Percentiles rank a stretch among this genome's conserved stretches.
phyloP scores from a whole-genome alignment of 2,329 filamentous ascomycete genomes.

The Xylariaceae sp. region DNA sequence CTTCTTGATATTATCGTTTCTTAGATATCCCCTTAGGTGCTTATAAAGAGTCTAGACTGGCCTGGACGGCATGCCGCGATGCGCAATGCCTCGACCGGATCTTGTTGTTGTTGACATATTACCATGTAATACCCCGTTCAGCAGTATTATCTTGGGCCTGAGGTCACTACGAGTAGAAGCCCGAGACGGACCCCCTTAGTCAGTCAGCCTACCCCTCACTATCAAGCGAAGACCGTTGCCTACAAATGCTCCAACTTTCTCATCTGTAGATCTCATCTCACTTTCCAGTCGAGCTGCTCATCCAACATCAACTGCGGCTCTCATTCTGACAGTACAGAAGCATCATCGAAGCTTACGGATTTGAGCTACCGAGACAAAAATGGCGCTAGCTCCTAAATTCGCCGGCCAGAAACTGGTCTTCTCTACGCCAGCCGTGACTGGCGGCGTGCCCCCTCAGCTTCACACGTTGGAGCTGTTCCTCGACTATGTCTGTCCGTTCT shows the following conservation, averaged over 20 bases:
- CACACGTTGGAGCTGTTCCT: conserved; percentile 66
- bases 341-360: not conserved
- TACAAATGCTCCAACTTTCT: not conserved
- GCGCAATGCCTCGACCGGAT: no score
- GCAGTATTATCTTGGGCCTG: no score
- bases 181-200: not conserved
- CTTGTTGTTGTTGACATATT: no score
- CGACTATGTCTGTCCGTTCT: conserved; percentile 83
- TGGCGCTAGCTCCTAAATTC: conserved; percentile 75
- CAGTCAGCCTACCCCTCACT: not conserved
- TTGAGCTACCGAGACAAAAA: conserved; percentile 32
- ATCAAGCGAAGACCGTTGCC: not conserved
- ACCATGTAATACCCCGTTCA: no score
- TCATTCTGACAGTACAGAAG: not conserved
- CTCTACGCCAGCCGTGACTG: conserved; percentile 32
- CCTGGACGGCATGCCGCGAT: no score
- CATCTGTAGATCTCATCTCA: not conserved
- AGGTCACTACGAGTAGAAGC: not conserved
- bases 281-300: not conserved
- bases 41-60: no score
- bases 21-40: no score
- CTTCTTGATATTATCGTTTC: no score
- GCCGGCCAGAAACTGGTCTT: conserved; percentile 63
- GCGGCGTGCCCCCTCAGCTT: conserved; percentile 39
- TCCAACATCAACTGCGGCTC: not conserved